Conservation (phyloP, 495 filamentous ascomycete species). For the Podospora bellae-mahoneyi region DNA sequence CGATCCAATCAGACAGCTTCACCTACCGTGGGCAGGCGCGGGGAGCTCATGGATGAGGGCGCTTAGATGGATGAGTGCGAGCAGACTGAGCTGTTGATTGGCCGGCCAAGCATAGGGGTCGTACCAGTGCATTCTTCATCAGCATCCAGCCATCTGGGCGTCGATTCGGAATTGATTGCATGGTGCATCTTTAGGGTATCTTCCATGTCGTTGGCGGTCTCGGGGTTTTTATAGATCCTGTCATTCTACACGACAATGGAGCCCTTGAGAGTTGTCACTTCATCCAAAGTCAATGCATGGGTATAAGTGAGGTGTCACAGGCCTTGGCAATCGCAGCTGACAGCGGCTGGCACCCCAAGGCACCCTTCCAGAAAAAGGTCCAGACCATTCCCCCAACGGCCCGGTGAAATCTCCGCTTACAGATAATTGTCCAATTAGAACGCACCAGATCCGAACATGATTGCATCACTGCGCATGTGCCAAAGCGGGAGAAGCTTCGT, state of each 20-base stretch:
- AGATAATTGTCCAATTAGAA: slow-evolving; percentile 13
- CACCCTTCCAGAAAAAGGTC: neutral
- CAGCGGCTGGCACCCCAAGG: neutral
- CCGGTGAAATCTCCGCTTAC: too few relatives aligned
- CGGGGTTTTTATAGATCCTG: neutral
- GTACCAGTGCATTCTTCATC: neutral
- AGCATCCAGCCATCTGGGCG: slow-evolving; percentile 3
- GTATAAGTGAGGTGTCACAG: neutral
- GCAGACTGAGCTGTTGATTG: slow-evolving; percentile 15
- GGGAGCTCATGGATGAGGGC: slow-evolving; percentile 25
- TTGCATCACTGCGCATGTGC: slow-evolving; percentile 21
- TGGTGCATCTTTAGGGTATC: neutral
- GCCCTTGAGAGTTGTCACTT: too few relatives aligned
- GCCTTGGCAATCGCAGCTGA: neutral
- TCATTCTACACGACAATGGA: too few relatives aligned
- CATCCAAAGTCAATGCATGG: too few relatives aligned
- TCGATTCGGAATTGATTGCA: neutral
- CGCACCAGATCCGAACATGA: neutral
- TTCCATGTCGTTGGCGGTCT: neutral
- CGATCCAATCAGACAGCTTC: slow-evolving; percentile 19
- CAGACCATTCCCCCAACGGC: neutral
- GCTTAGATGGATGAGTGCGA: slow-evolving; percentile 24
- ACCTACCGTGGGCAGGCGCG: slow-evolving; percentile 9
- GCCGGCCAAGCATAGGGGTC: slow-evolving; percentile 12
- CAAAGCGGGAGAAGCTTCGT: neutral